Base-by-base conservation (phyloP, 495 filamentous ascomycete genomes). In the Physcia stellaris region DNA sequence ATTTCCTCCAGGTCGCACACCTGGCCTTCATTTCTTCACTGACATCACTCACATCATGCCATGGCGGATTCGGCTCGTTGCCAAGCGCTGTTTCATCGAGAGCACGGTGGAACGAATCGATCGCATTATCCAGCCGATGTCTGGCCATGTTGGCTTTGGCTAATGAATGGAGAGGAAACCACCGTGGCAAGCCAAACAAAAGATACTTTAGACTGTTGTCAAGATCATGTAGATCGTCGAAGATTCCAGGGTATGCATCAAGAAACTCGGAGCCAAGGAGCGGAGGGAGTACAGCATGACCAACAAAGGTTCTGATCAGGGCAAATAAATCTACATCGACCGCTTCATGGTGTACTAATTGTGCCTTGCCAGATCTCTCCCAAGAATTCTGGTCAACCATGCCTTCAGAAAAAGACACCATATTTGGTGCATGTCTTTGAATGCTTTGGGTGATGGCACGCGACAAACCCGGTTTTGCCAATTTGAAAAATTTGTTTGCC, bases 331-430 rank as follows among this genome's bases (percentile, higher is more conserved):
- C 62, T 10, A 62, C 60, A 42, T 76, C 68, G 19, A 67, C 69
- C 17, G 59, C 49, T 15, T 42, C 42, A 15, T 24, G 17, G n/a
- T n/a, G n/a, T n/a, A n/a, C n/a, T n/a, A n/a, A n/a, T n/a, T n/a
- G n/a, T n/a, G n/a, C n/a, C n/a, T 57, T 46, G 16, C 59, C 62
- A 16, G 45, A 51, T 4, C 72, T 67, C 50, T 82, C 77, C 77
- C 77, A 80, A 0, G 53, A 56, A 39, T 59, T 59, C 43, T 78
- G 69, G 44, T 83, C 77, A 19, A 80, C 69, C 4, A 66, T 49
- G 32, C 72, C 74, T n/a, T 59, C 55, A 24, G 56, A 63, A 43
- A 76, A 78, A 4, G 67, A 71, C 19, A 80, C 69, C 22, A 82
- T 43, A 37, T 70, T 66, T 43, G 63, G 45, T 39, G 66, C 40